Base-by-base conservation (phyloP, 768 basidiomycete species). In the Tulasnella sp. region DNA sequence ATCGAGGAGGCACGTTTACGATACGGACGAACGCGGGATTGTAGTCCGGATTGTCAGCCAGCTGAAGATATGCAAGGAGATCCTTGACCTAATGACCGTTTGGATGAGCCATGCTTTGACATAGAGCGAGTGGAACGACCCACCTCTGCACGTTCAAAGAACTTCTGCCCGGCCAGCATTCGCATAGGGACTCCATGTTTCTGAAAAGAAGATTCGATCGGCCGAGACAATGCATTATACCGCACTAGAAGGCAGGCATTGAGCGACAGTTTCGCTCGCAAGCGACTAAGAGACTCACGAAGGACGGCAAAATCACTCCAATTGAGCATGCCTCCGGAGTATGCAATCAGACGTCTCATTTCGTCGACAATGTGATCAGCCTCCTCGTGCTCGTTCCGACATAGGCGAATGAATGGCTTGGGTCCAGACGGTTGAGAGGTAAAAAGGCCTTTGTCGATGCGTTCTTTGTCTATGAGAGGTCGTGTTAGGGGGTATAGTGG, bases 271-370 rank as follows among this genome's bases (percentile, higher is more conserved):
- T 40, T 52, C 37, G 35, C n/a, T 44, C 6, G 62, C 29, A 62
- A 47, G 9, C 34, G 59, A 62, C 42, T 5, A 22, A 44, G 26
- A 8, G 41, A 81, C 90, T 76, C 74, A 92, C 91, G 81, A n/a
- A 95, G 83, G n/a, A 95, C 84, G 6, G 87, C 91, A 78, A 92
- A 91, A 78, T 95, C 93, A 32, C 86, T 86, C 83, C 87, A 93
- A 22, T 80, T 81, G 14, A 95, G 79, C 63, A 86, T 80, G 0
- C 90, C 90, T 17, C 92, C 92, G 75, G 88, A 87, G 73, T 86
- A 83, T 0, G 90, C 90, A n/a, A 89, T 84, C 29, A 90, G 75
- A 35, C 91, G 82, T 77, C 90, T 92, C 79, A 95, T 90, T 78
- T 94, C 91, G 1, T 81, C 77, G 1, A 91, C 91, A 66, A 94